These are phyloP conservation scores for Sutorius eximius DNA, from an alignment of 1,284 basidiomycete species.

Conservation along the genomic window DNA sequence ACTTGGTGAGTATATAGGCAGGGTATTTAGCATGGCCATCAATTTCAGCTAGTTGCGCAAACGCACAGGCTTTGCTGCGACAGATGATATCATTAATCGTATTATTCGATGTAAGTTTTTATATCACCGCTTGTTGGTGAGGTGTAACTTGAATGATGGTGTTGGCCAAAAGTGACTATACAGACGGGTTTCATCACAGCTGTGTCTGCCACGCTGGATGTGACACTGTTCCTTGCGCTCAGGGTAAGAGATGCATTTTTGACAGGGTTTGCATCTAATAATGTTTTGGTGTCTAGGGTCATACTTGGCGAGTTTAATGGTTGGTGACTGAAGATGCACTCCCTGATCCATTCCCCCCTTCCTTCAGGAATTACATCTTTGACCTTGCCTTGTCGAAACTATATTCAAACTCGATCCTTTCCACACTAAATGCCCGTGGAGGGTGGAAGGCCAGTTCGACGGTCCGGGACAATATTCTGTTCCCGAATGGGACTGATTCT, in stretches of 20 bases:
- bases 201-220: constrained; percentile 13
- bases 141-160: not conserved
- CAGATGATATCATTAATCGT: constrained; percentile 16
- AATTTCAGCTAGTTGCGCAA: constrained; percentile 6
- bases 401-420: constrained; percentile 57
- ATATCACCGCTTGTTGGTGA: too few species aligned
- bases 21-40: not conserved
- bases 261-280: not conserved
- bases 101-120: constrained; percentile 19
- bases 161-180: constrained; percentile 11
- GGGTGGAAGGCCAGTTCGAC: constrained; percentile 12
- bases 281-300: not conserved
- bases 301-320: not conserved
- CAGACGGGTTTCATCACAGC: constrained; percentile 24
- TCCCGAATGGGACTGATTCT: not conserved
- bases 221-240: constrained; percentile 9
- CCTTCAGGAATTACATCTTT: constrained; percentile 48
- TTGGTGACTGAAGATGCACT: not conserved
- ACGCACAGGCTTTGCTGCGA: constrained; percentile 18
- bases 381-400: constrained; percentile 54
- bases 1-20: constrained; percentile 37
- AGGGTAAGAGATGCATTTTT: constrained; percentile 6
- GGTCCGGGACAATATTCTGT: constrained; percentile 10
- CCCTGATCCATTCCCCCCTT: not conserved
- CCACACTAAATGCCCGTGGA: constrained; percentile 51